Evolutionary conservation across 2,329 filamentous ascomycete species (phyloP).

Genomic region (Simplicillium sp.): DNA sequence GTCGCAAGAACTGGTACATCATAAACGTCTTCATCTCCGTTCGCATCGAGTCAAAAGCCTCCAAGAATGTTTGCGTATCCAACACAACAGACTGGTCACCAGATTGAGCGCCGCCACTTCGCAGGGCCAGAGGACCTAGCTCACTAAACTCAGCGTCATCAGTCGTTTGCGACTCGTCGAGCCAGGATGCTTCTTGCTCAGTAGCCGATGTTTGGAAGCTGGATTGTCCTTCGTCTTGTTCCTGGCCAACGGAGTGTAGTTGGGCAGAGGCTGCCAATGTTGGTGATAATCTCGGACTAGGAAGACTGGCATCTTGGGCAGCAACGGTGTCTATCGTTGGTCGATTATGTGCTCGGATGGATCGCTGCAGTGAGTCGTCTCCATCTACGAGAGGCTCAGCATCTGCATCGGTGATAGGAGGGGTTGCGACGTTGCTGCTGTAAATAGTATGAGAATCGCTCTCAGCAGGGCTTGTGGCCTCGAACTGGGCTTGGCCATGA

Average conservation of each 20-base stretch:
- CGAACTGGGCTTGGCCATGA: constrained; percentile 25
- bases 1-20: constrained; percentile 88
- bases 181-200: constrained; percentile 20
- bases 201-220: constrained; percentile 20
- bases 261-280: constrained; percentile 60
- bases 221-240: constrained; percentile 8
- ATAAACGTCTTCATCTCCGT: constrained; percentile 89
- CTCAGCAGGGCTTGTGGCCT: constrained; percentile 40
- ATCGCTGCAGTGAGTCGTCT: constrained; percentile 39
- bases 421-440: constrained; percentile 58
- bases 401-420: constrained; percentile 66
- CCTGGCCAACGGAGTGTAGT: neutral
- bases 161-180: constrained; percentile 31
- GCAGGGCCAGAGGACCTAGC: constrained; percentile 13
- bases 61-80: constrained; percentile 78
- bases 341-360: constrained; percentile 36
- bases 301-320: constrained; percentile 82
- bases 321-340: constrained; percentile 58
- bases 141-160: constrained; percentile 18
- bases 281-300: constrained; percentile 88
- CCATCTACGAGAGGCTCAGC: constrained; percentile 47
- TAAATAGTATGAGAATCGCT: constrained; percentile 52
- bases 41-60: constrained; percentile 85
- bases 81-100: constrained; percentile 37
- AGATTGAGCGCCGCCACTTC: constrained; percentile 13